phyloP scores from a whole-genome alignment of 2,329 filamentous ascomycete species.

The Aspergillus tamarii region DNA sequence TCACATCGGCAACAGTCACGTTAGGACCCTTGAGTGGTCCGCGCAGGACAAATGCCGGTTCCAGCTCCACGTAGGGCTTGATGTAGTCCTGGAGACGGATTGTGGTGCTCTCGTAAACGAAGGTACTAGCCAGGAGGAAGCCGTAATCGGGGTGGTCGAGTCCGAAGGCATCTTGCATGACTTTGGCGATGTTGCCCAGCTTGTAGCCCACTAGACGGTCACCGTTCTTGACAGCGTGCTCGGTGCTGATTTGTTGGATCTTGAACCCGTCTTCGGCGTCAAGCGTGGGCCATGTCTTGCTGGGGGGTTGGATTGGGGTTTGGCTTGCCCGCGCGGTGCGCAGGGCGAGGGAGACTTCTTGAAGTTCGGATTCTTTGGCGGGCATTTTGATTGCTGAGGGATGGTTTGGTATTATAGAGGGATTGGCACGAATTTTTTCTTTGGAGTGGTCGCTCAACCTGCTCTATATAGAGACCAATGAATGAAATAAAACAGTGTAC shows the following conservation, averaged over 20 bases:
- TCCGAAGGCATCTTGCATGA: constrained; percentile 25
- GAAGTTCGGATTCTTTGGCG: not conserved
- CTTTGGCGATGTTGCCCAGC: constrained; percentile 26
- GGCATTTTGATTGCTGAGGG: not conserved
- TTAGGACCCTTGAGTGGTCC: not conserved
- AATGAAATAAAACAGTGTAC: too few species aligned
- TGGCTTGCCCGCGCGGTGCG: not conserved
- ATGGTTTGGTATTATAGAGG: too few species aligned
- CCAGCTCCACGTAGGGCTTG: not conserved
- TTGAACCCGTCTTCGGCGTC: not conserved
- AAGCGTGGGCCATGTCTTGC: not conserved
- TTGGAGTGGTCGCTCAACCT: too few species aligned
- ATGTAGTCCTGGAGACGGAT: not conserved
- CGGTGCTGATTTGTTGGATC: not conserved
- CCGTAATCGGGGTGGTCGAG: constrained; percentile 19
- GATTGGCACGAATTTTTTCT: too few species aligned
- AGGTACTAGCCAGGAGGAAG: not conserved
- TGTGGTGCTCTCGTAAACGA: not conserved
- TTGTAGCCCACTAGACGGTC: constrained; percentile 26
- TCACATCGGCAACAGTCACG: not conserved
- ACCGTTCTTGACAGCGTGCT: constrained; percentile 19
- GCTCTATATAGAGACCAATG: too few species aligned
- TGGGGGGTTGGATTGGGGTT: not conserved
- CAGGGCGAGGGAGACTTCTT: not conserved
- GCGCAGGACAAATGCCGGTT: not conserved